Evolutionary conservation across 2,329 filamentous ascomycete genomes (phyloP).

Genomic region (Aspergillus vadensis): DNA sequence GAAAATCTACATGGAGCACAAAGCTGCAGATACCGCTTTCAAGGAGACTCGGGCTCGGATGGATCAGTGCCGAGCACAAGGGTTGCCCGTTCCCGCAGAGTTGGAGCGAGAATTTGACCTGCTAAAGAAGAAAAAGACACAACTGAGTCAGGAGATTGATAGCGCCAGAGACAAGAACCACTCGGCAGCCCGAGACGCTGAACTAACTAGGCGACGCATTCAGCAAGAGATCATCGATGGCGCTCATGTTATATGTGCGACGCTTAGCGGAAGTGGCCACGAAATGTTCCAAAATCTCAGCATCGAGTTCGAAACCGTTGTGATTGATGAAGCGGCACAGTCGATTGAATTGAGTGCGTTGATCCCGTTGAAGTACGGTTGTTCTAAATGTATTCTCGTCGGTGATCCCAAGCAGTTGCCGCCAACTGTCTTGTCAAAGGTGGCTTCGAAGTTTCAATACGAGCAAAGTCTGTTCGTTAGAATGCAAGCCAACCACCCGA

Average conservation of each 20-base stretch:
- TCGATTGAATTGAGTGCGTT: conserved; percentile 96
- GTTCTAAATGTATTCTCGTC: conserved; percentile 93
- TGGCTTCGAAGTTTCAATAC: conserved; percentile 88
- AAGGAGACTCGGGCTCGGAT: conserved; percentile 70
- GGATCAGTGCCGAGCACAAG: conserved; percentile 63
- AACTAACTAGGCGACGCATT: conserved; percentile 78
- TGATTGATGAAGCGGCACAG: conserved; percentile 97
- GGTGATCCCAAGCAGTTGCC: conserved; percentile 97
- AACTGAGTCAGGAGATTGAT: conserved; percentile 82
- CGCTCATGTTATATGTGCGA: conserved; percentile 91
- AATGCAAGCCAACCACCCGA: conserved; percentile 90
- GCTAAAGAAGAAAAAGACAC: conserved; percentile 73
- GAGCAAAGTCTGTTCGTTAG: conserved; percentile 98
- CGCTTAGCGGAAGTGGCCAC: conserved; percentile 91
- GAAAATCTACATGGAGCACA: conserved; percentile 71
- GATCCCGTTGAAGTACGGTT: conserved; percentile 96
- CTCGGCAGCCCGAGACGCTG: conserved; percentile 76
- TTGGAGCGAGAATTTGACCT: conserved; percentile 77
- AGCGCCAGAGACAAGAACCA: conserved; percentile 83
- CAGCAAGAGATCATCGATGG: conserved; percentile 90
- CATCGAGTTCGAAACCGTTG: conserved; percentile 96
- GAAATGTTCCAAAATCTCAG: conserved; percentile 95
- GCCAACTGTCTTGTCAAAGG: conserved; percentile 91
- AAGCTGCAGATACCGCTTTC: conserved; percentile 65
- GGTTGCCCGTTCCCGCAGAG: conserved; percentile 44